Evolutionary conservation across 148 eudicot species (phyloP), one percentile per base, ranked within the genome.

Genomic region (Heliosperma pusillum): DNA sequence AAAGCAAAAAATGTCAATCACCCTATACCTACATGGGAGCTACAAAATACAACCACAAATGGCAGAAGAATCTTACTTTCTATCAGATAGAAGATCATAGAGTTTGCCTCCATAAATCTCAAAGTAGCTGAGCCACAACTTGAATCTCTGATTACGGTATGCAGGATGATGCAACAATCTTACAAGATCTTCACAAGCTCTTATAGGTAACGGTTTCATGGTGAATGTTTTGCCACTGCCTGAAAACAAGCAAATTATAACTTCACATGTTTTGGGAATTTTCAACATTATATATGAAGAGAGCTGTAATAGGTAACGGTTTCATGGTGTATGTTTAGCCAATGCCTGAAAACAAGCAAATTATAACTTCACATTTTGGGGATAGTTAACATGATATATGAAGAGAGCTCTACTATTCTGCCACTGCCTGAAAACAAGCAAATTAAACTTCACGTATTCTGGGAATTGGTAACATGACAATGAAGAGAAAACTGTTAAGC

Each of bases 181-280:
- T 68, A 92, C 86, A 77, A 95, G 98, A 80, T 92, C 96, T 78
- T 87, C 92, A 30, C 91, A 87, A 80, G 98, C 98, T 92, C 97
- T 88, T 47, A 95, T 85, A 77, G 98, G 98, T 70, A 95, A 87
- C 27, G 98, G 98, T 75, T 92, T 93, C 98, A 95, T 95, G 50
- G 98, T 95, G 77, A 87, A 95, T 62, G 98, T 95, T 87, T 95
- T 95, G 61, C 98, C 98, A 89, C 98, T 95, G 65, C 98, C 98
- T 95, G 93, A 74, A 50, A 50, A 76, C n/a, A 67, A 50, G 50
- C 72, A 27, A 80, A 63, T 69, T 57, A 70, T 65, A 53, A 76
- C 69, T 53, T 47, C 55, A 73, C 77, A 78, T 19, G 50, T 58
- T 50, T 57, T 45, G 22, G 55, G 33, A 30, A 69, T 24, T 59